phyloP scores from a whole-genome alignment of 106 monocot species.

The Posidonia australis region DNA sequence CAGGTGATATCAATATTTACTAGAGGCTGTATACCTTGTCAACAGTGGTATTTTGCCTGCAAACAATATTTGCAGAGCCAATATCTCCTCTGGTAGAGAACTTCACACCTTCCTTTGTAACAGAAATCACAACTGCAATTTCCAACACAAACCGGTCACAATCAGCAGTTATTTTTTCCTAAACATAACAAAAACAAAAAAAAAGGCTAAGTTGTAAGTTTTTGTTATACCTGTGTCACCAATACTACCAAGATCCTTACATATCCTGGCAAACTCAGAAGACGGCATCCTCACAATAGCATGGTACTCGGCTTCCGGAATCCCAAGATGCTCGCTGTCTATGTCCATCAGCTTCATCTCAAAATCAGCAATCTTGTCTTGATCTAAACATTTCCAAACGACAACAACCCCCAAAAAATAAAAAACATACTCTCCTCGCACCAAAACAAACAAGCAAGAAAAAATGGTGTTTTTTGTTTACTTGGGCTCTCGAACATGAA shows the following conservation, averaged over 20 bases:
- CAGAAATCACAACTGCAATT: conserved; percentile 75
- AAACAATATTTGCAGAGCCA: conserved; percentile 87
- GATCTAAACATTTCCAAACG: conserved; percentile 49
- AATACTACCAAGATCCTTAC: conserved; percentile 78
- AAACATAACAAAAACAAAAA: too few species aligned
- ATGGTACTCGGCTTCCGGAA: conserved; percentile 77
- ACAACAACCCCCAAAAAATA: too few species aligned
- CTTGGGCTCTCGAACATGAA: conserved; percentile 91
- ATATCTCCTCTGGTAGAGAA: conserved; percentile 91
- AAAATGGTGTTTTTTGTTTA: conserved; percentile 3
- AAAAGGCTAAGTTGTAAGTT: too few species aligned
- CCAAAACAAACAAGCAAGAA: neutral
- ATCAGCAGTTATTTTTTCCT: too few species aligned
- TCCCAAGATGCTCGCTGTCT: conserved; percentile 78
- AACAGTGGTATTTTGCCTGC: conserved; percentile 83
- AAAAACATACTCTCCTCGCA: neutral
- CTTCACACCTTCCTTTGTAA: conserved; percentile 95
- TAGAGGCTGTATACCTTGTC: too few species aligned
- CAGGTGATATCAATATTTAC: conserved; percentile 2
- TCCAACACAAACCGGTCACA: too few species aligned
- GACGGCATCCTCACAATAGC: conserved; percentile 82
- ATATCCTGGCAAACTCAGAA: conserved; percentile 65
- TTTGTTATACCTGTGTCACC: conserved; percentile 54
- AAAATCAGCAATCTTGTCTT: conserved; percentile 87
- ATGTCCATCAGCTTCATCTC: conserved; percentile 97